Evolutionary conservation across 1,284 basidiomycete species (phyloP).

Genomic region (Ganoderma lingzhi): DNA sequence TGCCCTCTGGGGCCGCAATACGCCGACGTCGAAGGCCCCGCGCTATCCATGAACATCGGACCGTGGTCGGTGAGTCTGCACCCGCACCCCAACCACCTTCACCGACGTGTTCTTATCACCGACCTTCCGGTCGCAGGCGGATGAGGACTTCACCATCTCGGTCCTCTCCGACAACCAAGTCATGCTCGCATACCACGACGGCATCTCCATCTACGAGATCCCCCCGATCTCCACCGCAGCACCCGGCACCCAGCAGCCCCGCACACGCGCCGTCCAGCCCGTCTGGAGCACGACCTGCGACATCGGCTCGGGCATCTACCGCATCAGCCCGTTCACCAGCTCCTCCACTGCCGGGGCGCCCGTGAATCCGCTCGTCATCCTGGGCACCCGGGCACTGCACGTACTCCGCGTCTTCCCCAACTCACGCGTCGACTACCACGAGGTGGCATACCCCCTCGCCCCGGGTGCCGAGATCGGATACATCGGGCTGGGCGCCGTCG

Average conservation of each 20-base stretch:
- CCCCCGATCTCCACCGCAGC: constrained; percentile 14
- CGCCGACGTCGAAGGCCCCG: constrained; percentile 14
- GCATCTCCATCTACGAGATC: constrained; percentile 29
- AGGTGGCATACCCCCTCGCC: constrained; percentile 29
- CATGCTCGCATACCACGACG: constrained; percentile 32
- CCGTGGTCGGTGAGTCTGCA: constrained; percentile 31
- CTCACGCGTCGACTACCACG: constrained; percentile 24
- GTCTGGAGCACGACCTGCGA: constrained; percentile 30
- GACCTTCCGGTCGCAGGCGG: constrained; percentile 19
- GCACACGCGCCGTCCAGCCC: constrained; percentile 19
- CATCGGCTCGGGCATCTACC: constrained; percentile 33
- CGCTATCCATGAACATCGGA: constrained; percentile 31
- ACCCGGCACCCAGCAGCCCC: background rate
- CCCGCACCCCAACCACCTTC: background rate
- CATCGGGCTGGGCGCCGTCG: constrained; percentile 30
- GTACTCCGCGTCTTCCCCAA: constrained; percentile 21
- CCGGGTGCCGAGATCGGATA: constrained; percentile 22
- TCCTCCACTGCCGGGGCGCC: constrained; percentile 17
- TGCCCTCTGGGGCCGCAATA: constrained; percentile 15
- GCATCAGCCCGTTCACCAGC: constrained; percentile 28
- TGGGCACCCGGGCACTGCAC: constrained; percentile 27
- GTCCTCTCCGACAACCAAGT: constrained; percentile 28
- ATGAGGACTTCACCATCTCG: constrained; percentile 33
- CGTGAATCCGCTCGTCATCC: constrained; percentile 24
- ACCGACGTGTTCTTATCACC: background rate